phyloP scores from a whole-genome alignment of 1,139 yeast species.

The Suhomyces kunorum region DNA sequence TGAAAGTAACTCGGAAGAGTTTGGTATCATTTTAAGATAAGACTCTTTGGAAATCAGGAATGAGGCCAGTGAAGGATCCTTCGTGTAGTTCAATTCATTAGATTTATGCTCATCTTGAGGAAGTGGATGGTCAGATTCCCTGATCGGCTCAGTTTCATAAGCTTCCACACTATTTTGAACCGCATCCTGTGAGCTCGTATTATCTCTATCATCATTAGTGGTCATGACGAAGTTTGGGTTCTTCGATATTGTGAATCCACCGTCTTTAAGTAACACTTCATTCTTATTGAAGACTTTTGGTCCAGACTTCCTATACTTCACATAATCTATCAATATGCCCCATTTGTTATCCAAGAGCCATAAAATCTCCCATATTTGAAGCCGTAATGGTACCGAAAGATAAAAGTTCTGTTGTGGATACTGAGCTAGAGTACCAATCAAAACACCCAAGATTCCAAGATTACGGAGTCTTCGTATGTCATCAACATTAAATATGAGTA shows the following conservation, averaged over 20 bases:
- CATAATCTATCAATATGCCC: constrained; percentile 39
- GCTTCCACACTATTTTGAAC: background rate
- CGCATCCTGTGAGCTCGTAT: background rate
- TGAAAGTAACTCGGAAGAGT: constrained; percentile 1
- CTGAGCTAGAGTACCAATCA: constrained; percentile 78
- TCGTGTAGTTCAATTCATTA: too few relatives aligned
- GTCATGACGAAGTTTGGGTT: constrained; percentile 8
- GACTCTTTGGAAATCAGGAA: background rate
- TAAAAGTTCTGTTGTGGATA: constrained; percentile 92
- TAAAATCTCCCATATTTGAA: constrained; percentile 71
- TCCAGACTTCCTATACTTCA: constrained; percentile 18
- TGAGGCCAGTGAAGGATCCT: background rate
- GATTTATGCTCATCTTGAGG: too few relatives aligned
- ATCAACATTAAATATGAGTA: constrained; percentile 51
- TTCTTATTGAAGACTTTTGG: constrained; percentile 3
- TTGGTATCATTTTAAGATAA: background rate
- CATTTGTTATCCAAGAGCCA: constrained; percentile 56
- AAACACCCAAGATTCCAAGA: constrained; percentile 64
- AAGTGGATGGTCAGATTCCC: too few relatives aligned
- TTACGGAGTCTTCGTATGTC: constrained; percentile 56
- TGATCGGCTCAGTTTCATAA: background rate
- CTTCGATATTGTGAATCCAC: background rate
- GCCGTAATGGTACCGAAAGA: constrained; percentile 76
- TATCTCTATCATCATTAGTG: constrained; percentile 7
- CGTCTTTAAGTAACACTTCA: constrained; percentile 5